Conservation (phyloP, 2,329 filamentous ascomycete genomes). For the Xylariaceae sp. region DNA sequence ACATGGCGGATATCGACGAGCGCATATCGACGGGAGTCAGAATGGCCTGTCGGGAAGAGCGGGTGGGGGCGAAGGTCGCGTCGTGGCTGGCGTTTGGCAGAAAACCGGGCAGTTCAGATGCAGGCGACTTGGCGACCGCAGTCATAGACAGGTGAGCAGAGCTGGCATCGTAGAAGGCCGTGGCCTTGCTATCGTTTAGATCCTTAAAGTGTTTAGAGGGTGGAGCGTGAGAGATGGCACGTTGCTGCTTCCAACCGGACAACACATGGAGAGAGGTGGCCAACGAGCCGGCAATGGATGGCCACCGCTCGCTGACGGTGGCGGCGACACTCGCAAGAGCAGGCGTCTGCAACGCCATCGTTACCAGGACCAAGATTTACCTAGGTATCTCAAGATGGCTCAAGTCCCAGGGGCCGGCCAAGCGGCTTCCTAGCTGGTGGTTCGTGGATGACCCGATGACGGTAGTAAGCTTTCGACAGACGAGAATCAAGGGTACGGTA, state of each 20-base stretch:
- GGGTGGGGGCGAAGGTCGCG: constrained; percentile 15
- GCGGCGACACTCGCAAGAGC: constrained; percentile 37
- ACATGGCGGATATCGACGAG: constrained; percentile 30
- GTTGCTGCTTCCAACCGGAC: constrained; percentile 12
- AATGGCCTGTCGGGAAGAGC: constrained; percentile 19
- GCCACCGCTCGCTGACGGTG: constrained; percentile 41
- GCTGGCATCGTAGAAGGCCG: not conserved
- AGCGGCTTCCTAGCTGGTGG: constrained; percentile 4
- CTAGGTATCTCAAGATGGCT: not conserved
- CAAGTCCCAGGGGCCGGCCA: constrained; percentile 12
- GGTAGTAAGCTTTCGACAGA: not conserved
- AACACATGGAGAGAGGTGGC: constrained; percentile 33
- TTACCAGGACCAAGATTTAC: constrained; percentile 10
- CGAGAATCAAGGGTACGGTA: not conserved
- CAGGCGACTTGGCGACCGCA: constrained; percentile 9
- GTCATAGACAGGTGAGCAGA: constrained; percentile 10
- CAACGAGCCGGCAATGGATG: constrained; percentile 40
- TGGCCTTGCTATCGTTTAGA: constrained; percentile 7
- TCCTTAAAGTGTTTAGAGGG: not conserved
- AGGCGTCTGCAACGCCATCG: constrained; percentile 31
- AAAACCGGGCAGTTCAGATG: constrained; percentile 33
- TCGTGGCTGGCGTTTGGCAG: constrained; percentile 27
- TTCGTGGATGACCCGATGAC: constrained; percentile 8
- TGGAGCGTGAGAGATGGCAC: not conserved
- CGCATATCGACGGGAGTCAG: constrained; percentile 30